Evolutionary conservation across 208 protist genomes (phyloP), one percentile per base, ranked within the genome.

Genomic region (Perkinsela sp.): DNA sequence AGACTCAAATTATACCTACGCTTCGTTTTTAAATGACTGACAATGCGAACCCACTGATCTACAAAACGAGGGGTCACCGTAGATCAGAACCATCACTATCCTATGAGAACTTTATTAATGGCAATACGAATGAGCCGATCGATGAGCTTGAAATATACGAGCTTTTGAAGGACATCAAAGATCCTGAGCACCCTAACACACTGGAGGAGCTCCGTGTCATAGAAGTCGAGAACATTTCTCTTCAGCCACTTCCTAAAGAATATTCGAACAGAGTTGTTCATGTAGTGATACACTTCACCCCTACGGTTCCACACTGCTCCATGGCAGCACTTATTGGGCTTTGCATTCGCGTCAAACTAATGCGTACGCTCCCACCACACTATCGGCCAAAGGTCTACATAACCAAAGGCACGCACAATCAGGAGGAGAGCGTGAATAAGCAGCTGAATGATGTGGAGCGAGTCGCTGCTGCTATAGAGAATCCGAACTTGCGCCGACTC

Each of bases 371-470:
- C 2, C 95, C 96, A 15, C 72, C 76, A 32, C 75, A 85, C 32
- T 96, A 93, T 29, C 98, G 98, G 75, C 73, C 97, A 22, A 88
- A 94, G 70, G 78, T 97, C 31, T 79, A 78, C 66, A 81, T 97
- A 28, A 82, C 87, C 0, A 85, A 87, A 1, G 93, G 94, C 32
- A 85, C 91, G 1, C 93, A 97, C 74, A 77, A 91, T 29, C 85
- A 92, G 71, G 92, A 94, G 76, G 82, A 89, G 75, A 82, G 87
- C 72, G 92, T 98, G 48, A 98, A 98, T 75, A 98, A 98, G 78
- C 96, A 98, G 77, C 85, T 98, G 1, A 94, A 94, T 71, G 96
- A 98, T 75, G 98, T 98, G 79, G 96, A 98, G 78, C 75, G 96
- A 32, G 93, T 98, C 16, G 87, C 91, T 1, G 96, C 96, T 1